Percentiles rank a stretch among this genome's conserved stretches.
phyloP scores from a whole-genome alignment of 2,329 filamentous ascomycete species.

The Aspergillus arachidicola region DNA sequence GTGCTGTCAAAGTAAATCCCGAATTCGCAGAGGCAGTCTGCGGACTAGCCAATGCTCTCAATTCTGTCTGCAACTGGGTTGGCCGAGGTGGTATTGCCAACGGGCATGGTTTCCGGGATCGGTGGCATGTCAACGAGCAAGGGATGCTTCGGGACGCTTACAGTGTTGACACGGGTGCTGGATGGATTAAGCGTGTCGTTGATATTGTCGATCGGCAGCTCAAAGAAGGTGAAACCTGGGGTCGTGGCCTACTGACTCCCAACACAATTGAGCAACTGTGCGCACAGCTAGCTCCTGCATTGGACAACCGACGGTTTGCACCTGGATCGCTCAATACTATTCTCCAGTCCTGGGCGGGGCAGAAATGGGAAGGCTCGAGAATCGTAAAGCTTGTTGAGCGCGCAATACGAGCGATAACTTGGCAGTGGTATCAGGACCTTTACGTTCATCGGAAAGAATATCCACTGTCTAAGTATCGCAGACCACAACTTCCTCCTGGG shows the following conservation, averaged over 20 bases:
- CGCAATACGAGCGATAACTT: conserved; percentile 73
- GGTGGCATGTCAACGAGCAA: conserved; percentile 87
- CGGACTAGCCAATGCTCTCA: conserved; percentile 89
- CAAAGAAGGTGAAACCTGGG: conserved; percentile 83
- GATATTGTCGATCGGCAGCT: conserved; percentile 90
- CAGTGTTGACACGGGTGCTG: conserved; percentile 64
- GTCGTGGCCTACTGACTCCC: conserved; percentile 67
- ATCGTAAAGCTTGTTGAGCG: conserved; percentile 83
- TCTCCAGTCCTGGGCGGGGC: conserved; percentile 65
- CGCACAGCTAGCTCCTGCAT: conserved; percentile 48
- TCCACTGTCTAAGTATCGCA: conserved; percentile 62
- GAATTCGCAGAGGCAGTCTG: conserved; percentile 97
- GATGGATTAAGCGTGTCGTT: conserved; percentile 87
- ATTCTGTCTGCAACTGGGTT: conserved; percentile 94
- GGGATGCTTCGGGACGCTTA: conserved; percentile 80
- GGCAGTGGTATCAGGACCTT: conserved; percentile 85
- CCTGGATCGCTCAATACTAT: conserved; percentile 37
- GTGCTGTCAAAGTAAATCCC: conserved; percentile 87
- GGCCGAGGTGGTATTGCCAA: conserved; percentile 83
- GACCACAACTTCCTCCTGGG: conserved; percentile 72
- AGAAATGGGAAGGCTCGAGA: conserved; percentile 85
- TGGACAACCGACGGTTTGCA: conserved; percentile 28
- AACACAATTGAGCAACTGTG: conserved; percentile 55
- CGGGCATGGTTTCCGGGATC: conserved; percentile 73
- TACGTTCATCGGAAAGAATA: conserved; percentile 66